phyloP scores from a whole-genome alignment of 208 protist species.

The Lotmaria passim region DNA sequence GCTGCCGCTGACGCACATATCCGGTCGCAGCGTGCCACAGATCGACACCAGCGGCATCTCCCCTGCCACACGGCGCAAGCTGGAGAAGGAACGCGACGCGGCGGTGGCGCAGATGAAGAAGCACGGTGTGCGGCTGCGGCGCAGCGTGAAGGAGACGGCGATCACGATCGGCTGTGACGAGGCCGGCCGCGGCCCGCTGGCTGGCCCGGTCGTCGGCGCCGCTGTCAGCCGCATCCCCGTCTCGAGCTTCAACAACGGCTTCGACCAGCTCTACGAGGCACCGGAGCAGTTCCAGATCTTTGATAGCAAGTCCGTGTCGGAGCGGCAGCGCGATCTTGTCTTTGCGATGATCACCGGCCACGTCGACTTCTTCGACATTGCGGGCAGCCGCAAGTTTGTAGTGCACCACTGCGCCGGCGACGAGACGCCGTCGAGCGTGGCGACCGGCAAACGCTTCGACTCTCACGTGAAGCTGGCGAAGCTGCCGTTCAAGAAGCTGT shows the following conservation, averaged over 20 bases:
- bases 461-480: constrained; percentile 69
- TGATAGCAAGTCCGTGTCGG: constrained; percentile 86
- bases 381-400: constrained; percentile 59
- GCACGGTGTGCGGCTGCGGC: constrained; percentile 72
- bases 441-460: constrained; percentile 49
- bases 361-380: constrained; percentile 76
- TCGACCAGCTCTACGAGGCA: constrained; percentile 72
- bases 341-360: constrained; percentile 87
- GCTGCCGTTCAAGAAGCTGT: constrained; percentile 84
- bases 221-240: constrained; percentile 84
- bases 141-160: constrained; percentile 87
- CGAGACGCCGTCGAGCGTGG: constrained; percentile 40
- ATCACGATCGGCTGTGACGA: constrained; percentile 91
- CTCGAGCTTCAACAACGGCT: constrained; percentile 90
- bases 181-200: constrained; percentile 86
- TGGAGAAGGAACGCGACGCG: constrained; percentile 56
- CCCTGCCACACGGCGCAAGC: constrained; percentile 38
- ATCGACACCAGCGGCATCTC: constrained; percentile 34
- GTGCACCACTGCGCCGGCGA: constrained; percentile 85
- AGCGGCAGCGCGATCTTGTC: constrained; percentile 76
- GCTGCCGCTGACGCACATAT: constrained; percentile 57
- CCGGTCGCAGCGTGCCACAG: constrained; percentile 27
- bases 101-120: constrained; percentile 64
- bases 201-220: constrained; percentile 88
- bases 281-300: constrained; percentile 88